Evolutionary conservation across 1,284 basidiomycete genomes (phyloP).

Genomic region (Erythrobasidium hasegawianum): DNA sequence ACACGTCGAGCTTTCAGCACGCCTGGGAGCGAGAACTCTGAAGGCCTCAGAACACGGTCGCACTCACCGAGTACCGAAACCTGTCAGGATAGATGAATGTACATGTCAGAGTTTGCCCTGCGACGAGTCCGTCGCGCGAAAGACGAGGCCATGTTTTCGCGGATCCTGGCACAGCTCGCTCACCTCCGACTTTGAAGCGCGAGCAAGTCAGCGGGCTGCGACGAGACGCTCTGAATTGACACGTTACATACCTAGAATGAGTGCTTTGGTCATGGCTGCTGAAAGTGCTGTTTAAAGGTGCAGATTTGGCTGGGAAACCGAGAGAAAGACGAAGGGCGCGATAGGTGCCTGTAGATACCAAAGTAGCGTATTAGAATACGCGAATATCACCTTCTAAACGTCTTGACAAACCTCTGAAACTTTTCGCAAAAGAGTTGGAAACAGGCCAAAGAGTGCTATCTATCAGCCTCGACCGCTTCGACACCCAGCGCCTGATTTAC

Average conservation of each 20-base stretch:
- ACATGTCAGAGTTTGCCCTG: not conserved
- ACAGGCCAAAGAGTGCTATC: no score
- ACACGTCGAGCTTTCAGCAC: conserved; percentile 47
- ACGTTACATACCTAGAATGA: not conserved
- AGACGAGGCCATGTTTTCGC: not conserved
- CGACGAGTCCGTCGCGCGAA: not conserved
- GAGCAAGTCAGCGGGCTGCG: not conserved
- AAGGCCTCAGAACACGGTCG: not conserved
- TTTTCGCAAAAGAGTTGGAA: no score
- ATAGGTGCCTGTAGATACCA: not conserved
- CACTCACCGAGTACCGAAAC: conserved; percentile 6
- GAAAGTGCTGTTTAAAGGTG: not conserved
- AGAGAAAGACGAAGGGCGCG: conserved; percentile 3
- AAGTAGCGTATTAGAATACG: not conserved
- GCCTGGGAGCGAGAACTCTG: not conserved
- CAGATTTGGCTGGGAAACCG: not conserved
- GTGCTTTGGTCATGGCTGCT: conserved; percentile 1
- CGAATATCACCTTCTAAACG: not conserved
- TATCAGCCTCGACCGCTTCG: no score
- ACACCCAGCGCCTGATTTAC: no score
- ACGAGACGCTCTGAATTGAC: not conserved
- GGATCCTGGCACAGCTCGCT: not conserved
- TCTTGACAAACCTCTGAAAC: no score
- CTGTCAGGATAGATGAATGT: not conserved
- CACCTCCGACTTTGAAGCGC: not conserved